Evolutionary conservation across 306 rosid genomes (phyloP).

Genomic region (Mucuna pruriens): DNA sequence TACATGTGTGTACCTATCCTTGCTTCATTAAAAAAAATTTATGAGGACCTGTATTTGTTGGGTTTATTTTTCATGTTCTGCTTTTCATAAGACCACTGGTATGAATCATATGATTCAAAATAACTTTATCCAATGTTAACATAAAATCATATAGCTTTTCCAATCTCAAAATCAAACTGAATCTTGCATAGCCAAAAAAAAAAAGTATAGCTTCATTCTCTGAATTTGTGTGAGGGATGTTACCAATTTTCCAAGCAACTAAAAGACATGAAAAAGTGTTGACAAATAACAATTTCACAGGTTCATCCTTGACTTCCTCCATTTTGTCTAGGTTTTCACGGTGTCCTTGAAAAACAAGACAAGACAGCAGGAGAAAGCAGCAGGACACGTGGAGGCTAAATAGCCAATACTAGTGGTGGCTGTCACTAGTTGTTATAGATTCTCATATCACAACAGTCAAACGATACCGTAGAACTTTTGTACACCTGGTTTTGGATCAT

Average conservation of each 20-base stretch:
- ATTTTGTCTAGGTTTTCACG: not conserved
- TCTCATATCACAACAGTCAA: conserved; percentile 37
- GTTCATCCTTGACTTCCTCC: conserved; percentile 8
- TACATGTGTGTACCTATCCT: conserved; percentile 38
- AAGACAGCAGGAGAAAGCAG: conserved; percentile 9
- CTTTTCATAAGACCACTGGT: not conserved
- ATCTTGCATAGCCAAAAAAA: not conserved
- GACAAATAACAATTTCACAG: conserved; percentile 25
- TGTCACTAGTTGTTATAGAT: not conserved
- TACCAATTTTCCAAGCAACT: not conserved
- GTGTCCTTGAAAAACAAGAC: conserved; percentile 5
- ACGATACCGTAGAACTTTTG: not conserved
- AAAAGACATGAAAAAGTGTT: conserved; percentile 13
- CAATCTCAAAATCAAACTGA: not conserved
- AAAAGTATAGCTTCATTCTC: not conserved
- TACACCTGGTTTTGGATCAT: not conserved
- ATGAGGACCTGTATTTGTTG: not conserved
- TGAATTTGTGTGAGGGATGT: not conserved
- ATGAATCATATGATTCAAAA: conserved; percentile 22
- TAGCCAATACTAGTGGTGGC: conserved; percentile 12
- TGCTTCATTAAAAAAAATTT: conserved; percentile 18
- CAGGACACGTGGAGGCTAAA: not conserved
- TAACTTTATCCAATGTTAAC: conserved; percentile 1
- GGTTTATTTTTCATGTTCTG: conserved; percentile 4
- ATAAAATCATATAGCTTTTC: not conserved